A percentile compares a stretch with the other conserved stretches of the same genome.
These are phyloP conservation scores for Datura wrightii DNA, from an alignment of 257 asterid genomes.

Conservation along the genomic window DNA sequence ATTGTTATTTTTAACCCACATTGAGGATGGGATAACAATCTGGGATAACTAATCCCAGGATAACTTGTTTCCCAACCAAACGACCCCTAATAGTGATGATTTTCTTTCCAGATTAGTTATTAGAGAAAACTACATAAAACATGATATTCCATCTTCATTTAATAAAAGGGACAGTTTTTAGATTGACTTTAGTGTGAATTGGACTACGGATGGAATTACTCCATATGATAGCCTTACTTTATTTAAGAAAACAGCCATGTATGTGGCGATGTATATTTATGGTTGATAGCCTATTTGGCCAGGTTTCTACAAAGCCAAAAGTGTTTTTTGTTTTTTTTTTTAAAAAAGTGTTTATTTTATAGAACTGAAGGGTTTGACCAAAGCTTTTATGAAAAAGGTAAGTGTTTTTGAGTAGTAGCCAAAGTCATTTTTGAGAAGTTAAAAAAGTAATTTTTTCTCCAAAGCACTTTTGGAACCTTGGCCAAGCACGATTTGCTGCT, in stretches of 20 bases:
- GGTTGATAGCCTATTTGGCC: background rate
- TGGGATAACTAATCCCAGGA: too few species aligned
- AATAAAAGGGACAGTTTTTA: background rate
- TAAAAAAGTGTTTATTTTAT: background rate
- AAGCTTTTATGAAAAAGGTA: background rate
- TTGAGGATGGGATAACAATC: too few species aligned
- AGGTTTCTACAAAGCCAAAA: background rate
- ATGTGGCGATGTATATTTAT: background rate
- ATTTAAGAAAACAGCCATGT: background rate
- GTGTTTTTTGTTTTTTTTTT: constrained; percentile 4
- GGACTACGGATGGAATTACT: background rate
- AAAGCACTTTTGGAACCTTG: background rate
- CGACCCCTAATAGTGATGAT: background rate
- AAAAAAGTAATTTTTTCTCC: background rate
- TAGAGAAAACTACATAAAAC: constrained; percentile 11
- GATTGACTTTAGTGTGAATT: background rate
- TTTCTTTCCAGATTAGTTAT: background rate
- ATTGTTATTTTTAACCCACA: too few species aligned
- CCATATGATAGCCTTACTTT: background rate
- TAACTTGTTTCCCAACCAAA: too few species aligned
- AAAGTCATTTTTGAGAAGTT: background rate
- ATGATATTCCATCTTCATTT: background rate
- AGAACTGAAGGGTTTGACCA: background rate
- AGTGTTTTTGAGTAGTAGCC: background rate
- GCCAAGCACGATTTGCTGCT: background rate